These are phyloP conservation scores for Penicillium parvum DNA, from an alignment of 495 filamentous ascomycete species.

Conservation along the genomic window DNA sequence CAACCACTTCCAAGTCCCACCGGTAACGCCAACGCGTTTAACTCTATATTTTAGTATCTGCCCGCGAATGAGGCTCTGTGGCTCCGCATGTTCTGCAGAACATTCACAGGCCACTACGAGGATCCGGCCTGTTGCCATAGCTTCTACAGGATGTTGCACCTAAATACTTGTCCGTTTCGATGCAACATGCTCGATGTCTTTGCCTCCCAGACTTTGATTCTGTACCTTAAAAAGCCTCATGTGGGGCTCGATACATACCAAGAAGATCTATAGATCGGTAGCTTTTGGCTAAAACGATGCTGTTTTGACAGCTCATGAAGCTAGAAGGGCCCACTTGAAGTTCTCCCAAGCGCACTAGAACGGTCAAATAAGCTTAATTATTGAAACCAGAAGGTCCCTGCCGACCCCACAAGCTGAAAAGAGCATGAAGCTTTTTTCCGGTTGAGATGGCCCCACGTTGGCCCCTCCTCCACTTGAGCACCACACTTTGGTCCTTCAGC, in stretches of 20 bases:
- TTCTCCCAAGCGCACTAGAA: not conserved
- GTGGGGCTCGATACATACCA: conserved; percentile 3
- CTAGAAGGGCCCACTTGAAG: not conserved
- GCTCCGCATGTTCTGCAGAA: not conserved
- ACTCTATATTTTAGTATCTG: no score
- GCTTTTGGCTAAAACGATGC: not conserved
- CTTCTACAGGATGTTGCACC: no score
- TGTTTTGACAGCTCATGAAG: not conserved
- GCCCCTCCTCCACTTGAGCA: conserved; percentile 6
- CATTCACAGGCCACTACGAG: no score
- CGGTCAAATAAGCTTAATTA: not conserved
- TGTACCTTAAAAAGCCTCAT: conserved; percentile 1
- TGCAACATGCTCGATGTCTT: not conserved
- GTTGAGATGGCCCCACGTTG: conserved; percentile 3
- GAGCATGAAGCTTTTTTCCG: not conserved
- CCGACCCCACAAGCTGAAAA: not conserved
- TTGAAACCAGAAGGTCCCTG: not conserved
- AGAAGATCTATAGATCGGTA: conserved; percentile 3
- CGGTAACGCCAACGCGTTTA: no score
- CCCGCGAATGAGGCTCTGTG: not conserved
- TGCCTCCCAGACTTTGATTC: not conserved
- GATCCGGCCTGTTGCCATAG: no score
- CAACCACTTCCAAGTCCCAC: no score
- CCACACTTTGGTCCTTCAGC: conserved; percentile 2
- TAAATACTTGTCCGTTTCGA: no score